Conservation (phyloP, 2,329 filamentous ascomycete genomes). For the Colletotrichum endophyticum region DNA sequence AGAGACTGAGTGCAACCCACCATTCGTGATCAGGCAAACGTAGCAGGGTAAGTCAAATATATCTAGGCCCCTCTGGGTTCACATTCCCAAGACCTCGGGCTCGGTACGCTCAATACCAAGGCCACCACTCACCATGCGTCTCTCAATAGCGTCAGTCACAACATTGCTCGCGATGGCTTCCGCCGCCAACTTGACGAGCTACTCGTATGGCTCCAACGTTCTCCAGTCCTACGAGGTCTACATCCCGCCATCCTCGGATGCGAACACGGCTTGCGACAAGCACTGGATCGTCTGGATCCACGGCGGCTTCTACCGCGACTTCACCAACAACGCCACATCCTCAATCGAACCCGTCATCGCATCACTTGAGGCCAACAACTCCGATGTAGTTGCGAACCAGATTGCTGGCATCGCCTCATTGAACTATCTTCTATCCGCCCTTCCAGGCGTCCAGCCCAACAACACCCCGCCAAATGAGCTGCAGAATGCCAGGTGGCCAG, state of each 20-base stretch:
- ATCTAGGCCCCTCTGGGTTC: background rate
- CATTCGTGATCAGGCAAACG: background rate
- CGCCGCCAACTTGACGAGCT: background rate
- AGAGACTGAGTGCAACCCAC: background rate
- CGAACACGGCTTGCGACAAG: background rate
- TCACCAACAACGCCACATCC: constrained; percentile 4
- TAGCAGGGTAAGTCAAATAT: background rate
- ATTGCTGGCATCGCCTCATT: constrained; percentile 4
- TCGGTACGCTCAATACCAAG: background rate
- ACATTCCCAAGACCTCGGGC: background rate
- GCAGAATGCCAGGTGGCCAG: constrained; percentile 10
- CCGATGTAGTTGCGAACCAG: background rate
- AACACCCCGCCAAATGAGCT: background rate
- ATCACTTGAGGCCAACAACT: background rate
- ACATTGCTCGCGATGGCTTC: background rate
- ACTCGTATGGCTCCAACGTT: constrained; percentile 3
- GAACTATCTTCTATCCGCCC: constrained; percentile 7
- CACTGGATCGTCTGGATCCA: constrained; percentile 12
- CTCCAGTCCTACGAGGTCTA: constrained; percentile 12
- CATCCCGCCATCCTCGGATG: background rate
- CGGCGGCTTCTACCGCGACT: constrained; percentile 13
- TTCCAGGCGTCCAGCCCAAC: constrained; percentile 10
- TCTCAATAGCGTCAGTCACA: background rate
- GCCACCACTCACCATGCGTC: background rate
- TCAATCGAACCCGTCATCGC: background rate